Conservation (phyloP, 73 alveolate species). For the Paramecium octaurelia region DNA sequence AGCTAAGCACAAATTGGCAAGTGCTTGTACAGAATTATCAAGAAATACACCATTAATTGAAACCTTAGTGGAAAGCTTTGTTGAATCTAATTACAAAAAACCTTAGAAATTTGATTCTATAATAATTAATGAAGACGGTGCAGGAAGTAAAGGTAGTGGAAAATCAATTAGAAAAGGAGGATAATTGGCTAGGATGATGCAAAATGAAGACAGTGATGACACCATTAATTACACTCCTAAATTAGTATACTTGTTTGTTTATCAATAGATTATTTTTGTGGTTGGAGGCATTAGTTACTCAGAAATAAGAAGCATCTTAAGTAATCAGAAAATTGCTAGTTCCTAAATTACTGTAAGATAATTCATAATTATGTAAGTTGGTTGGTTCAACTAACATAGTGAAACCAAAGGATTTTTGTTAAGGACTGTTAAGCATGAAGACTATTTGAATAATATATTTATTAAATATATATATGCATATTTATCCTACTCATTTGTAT, state of each 20-base stretch:
- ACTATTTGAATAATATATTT: background rate
- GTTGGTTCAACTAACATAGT: conserved; percentile 36
- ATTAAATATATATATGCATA: background rate
- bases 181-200: conserved; percentile 29
- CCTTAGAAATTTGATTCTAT: conserved; percentile 46
- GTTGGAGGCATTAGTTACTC: conserved; percentile 54
- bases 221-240: background rate
- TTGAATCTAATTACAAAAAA: conserved; percentile 48
- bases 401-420: conserved; percentile 40
- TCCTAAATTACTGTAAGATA: background rate
- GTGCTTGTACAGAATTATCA: conserved; percentile 37
- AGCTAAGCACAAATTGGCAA: conserved; percentile 42
- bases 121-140: conserved; percentile 50
- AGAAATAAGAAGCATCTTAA: conserved; percentile 36
- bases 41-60: conserved; percentile 57
- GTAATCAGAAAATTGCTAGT: background rate
- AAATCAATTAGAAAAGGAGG: conserved; percentile 48
- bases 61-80: conserved; percentile 18
- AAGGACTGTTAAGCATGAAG: background rate
- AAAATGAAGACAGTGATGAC: conserved; percentile 36
- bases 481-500: background rate
- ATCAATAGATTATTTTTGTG: conserved; percentile 13
- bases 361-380: background rate
- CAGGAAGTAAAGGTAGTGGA: conserved; percentile 8
- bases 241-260: background rate